These are phyloP conservation scores for Talinum fruticosum DNA, from an alignment of 148 eudicot genomes.

Conservation along the genomic window DNA sequence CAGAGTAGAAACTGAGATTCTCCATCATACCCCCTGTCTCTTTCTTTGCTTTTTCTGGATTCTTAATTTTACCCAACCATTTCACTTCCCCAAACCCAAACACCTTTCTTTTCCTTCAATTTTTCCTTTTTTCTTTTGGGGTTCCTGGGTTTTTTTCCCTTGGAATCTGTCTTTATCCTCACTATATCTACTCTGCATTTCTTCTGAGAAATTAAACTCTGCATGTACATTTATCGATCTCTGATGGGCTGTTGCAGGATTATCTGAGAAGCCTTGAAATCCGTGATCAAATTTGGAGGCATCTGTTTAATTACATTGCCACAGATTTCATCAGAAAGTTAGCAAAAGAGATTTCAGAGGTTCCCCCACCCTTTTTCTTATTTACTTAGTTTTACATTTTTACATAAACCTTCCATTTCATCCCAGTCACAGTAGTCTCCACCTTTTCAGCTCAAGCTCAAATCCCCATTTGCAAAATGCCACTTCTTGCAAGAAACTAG, in stretches of 20 bases:
- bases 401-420: too few species aligned
- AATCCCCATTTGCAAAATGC: too few species aligned
- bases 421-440: too few species aligned
- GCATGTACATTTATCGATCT: neutral
- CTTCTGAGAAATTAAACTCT: neutral
- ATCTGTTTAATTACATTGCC: constrained; percentile 29
- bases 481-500: too few species aligned
- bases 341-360: neutral
- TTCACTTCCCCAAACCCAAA: neutral
- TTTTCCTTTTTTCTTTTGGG: constrained; percentile 9
- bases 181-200: neutral
- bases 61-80: neutral
- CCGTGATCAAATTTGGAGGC: constrained; percentile 43
- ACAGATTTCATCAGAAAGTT: constrained; percentile 21
- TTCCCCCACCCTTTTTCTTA: neutral
- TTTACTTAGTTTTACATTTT: neutral
- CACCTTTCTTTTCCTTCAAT: neutral
- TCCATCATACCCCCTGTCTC: constrained; percentile 28
- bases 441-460: too few species aligned
- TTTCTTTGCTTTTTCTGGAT: constrained; percentile 33
- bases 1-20: constrained; percentile 27
- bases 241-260: neutral
- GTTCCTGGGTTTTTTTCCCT: neutral
- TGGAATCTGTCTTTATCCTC: neutral
- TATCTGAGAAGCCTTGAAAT: constrained; percentile 29